phyloP scores from a whole-genome alignment of 1,139 yeast genomes.

The Diutina rugosa region DNA sequence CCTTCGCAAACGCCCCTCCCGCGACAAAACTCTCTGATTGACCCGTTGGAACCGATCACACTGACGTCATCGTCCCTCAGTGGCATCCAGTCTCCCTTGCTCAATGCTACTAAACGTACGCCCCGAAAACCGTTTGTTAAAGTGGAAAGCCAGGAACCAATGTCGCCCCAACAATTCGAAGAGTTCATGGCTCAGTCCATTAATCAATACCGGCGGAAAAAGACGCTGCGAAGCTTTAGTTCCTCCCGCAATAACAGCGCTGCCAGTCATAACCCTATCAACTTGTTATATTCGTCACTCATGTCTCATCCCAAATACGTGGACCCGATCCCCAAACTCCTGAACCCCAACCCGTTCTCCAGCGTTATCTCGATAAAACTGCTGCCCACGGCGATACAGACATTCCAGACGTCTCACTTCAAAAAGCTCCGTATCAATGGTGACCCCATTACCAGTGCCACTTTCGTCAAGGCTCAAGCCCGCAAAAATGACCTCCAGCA shows the following conservation, averaged over 20 bases:
- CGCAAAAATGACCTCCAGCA: not conserved
- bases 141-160: not conserved
- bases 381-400: constrained; percentile 24
- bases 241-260: not conserved
- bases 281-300: constrained; percentile 5
- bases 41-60: not conserved
- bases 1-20: too few relatives aligned
- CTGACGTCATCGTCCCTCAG: too few relatives aligned
- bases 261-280: constrained; percentile 4
- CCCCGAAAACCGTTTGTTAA: not conserved
- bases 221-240: not conserved
- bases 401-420: constrained; percentile 25
- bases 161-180: not conserved
- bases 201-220: not conserved
- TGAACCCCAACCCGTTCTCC: not conserved
- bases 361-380: constrained; percentile 14
- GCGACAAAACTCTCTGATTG: not conserved
- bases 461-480: not conserved
- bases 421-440: constrained; percentile 20
- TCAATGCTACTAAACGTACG: not conserved
- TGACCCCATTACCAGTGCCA: not conserved
- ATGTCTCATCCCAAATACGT: constrained; percentile 2
- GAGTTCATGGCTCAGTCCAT: not conserved
- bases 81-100: not conserved
- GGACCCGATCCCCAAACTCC: not conserved